A percentile compares a stretch with the other conserved stretches of the same genome.
These are phyloP conservation scores for Cryptococcus amylolentus DNA, from an alignment of 1,284 basidiomycete genomes.

Conservation along the genomic window DNA sequence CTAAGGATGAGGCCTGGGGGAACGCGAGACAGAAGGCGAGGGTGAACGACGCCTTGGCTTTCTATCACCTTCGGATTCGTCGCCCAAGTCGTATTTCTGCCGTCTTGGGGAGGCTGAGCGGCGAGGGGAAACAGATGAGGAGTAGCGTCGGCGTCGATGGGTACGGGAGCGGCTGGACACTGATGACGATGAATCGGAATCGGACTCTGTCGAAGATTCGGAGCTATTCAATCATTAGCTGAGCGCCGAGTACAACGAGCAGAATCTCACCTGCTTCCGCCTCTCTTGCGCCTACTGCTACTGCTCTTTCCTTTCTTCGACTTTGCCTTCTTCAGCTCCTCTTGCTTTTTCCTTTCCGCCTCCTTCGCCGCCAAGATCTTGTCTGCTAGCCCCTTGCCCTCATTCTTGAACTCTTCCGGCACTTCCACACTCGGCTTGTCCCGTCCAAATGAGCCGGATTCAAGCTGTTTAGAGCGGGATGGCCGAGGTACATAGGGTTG, in stretches of 20 bases:
- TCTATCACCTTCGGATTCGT: background rate
- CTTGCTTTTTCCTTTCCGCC: conserved; percentile 33
- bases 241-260: background rate
- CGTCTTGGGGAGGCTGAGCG: conserved; percentile 12
- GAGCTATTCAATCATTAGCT: background rate
- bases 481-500: conserved; percentile 44
- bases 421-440: conserved; percentile 43
- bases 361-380: conserved; percentile 46
- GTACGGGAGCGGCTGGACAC: conserved; percentile 14
- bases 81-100: conserved; percentile 4
- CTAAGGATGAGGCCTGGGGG: background rate
- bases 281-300: conserved; percentile 10
- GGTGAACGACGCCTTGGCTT: background rate
- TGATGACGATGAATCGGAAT: conserved; percentile 29
- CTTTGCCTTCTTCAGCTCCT: conserved; percentile 13
- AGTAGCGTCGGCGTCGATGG: conserved; percentile 8
- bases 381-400: conserved; percentile 42
- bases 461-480: conserved; percentile 41
- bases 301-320: conserved; percentile 9
- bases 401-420: conserved; percentile 48
- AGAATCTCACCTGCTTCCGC: conserved; percentile 4
- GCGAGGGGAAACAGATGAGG: conserved; percentile 3
- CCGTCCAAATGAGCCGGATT: conserved; percentile 20
- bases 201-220: conserved; percentile 4
- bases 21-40: conserved; percentile 1